These are phyloP conservation scores for Globisporangium cylindrosporum DNA, from an alignment of 352 stramenopile genomes.

Conservation along the genomic window DNA sequence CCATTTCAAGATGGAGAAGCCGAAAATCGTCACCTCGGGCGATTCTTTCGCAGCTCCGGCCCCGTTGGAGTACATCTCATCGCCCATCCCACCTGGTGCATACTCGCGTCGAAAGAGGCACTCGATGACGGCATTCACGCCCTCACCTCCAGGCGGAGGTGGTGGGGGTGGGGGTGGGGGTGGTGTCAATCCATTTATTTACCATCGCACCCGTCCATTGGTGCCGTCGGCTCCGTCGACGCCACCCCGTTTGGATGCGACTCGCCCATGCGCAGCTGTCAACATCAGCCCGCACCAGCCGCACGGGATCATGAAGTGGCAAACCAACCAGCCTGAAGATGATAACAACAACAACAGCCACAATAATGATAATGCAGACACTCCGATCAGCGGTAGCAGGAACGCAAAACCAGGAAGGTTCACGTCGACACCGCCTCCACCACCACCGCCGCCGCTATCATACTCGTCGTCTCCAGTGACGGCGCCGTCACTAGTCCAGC, in stretches of 20 bases:
- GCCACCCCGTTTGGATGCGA: constrained; percentile 20
- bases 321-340: constrained; percentile 4
- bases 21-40: constrained; percentile 28
- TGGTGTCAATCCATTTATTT: constrained; percentile 11
- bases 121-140: constrained; percentile 37
- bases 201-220: constrained; percentile 24
- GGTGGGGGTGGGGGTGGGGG: constrained; percentile 13
- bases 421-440: neutral
- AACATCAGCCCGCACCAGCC: constrained; percentile 22
- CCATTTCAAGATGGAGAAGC: constrained; percentile 5
- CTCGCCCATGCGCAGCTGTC: constrained; percentile 14
- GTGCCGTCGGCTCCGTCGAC: constrained; percentile 26
- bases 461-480: constrained; percentile 37
- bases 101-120: constrained; percentile 50
- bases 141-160: constrained; percentile 15
- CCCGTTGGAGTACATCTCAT: constrained; percentile 56
- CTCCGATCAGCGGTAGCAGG: neutral
- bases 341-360: constrained; percentile 1
- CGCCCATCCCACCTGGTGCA: constrained; percentile 33
- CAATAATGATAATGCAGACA: neutral
- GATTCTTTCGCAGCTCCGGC: constrained; percentile 15
- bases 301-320: constrained; percentile 23
- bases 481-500: constrained; percentile 7
- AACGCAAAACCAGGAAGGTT: neutral
- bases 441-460: constrained; percentile 22